phyloP scores from a whole-genome alignment of 129 eudicot species.

The Artemisia tridentata region DNA sequence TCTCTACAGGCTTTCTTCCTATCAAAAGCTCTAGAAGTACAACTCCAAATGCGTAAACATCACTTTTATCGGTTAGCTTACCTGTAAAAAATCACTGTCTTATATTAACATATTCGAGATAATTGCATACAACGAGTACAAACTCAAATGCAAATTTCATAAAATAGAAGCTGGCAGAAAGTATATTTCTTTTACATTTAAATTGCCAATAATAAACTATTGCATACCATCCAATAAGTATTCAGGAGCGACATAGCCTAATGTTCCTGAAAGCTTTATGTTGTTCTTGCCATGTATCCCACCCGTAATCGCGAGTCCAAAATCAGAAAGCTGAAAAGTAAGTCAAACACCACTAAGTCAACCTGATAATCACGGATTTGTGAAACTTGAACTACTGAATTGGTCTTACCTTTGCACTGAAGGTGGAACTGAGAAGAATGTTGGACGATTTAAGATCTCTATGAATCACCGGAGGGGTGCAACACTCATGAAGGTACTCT shows the following conservation, averaged over 20 bases:
- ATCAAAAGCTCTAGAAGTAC: constrained; percentile 85
- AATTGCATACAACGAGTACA: not conserved
- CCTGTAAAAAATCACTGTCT: constrained; percentile 39
- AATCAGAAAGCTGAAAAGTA: constrained; percentile 75
- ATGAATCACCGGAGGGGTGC: constrained; percentile 86
- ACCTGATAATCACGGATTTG: not conserved
- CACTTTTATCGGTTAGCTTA: constrained; percentile 91
- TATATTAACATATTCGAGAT: not conserved
- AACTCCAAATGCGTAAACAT: constrained; percentile 93
- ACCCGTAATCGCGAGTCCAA: constrained; percentile 71
- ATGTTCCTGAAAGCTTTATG: constrained; percentile 79
- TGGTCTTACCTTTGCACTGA: constrained; percentile 75
- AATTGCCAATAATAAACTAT: not conserved
- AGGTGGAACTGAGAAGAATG: constrained; percentile 80
- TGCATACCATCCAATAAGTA: constrained; percentile 84
- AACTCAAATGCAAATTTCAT: not conserved
- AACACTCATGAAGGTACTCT: constrained; percentile 92
- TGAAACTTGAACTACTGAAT: not conserved
- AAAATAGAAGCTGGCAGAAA: not conserved
- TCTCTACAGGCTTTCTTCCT: constrained; percentile 88
- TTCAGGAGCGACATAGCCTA: constrained; percentile 95
- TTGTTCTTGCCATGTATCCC: constrained; percentile 61
- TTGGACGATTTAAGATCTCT: constrained; percentile 87
- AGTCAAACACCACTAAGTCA: constrained; percentile 20
- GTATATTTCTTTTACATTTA: not conserved